Conservation (phyloP, 108 stramenopile species). For the Nannochloropsis oceanica region DNA sequence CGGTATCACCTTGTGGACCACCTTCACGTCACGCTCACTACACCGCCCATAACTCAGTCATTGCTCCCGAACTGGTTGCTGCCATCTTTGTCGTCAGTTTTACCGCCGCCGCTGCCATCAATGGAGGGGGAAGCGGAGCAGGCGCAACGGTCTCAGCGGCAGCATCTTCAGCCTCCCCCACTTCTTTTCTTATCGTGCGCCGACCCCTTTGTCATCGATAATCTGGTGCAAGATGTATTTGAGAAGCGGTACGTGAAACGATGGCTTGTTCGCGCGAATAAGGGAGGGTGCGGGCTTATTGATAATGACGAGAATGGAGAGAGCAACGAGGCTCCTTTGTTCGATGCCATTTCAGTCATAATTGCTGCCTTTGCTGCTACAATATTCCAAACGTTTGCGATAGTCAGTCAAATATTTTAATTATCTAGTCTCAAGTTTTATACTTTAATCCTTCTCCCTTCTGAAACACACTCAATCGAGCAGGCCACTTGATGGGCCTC, state of each 20-base stretch:
- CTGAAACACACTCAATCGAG: too few species aligned
- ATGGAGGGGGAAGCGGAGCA: not conserved
- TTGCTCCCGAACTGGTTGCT: not conserved
- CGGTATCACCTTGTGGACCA: not conserved
- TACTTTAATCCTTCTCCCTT: too few species aligned
- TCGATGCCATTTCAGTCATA: too few species aligned
- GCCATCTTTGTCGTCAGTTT: not conserved
- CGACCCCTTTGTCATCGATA: not conserved
- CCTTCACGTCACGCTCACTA: not conserved
- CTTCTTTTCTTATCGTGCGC: not conserved
- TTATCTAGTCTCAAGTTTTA: too few species aligned
- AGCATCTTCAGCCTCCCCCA: not conserved
- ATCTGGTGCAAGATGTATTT: not conserved
- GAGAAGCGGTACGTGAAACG: not conserved
- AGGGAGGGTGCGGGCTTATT: not conserved
- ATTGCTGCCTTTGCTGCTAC: too few species aligned
- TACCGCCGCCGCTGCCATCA: not conserved
- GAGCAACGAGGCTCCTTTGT: too few species aligned
- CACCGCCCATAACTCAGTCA: not conserved
- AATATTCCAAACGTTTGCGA: too few species aligned
- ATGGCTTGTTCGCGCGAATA: not conserved
- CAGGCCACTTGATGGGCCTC: too few species aligned
- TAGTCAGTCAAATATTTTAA: too few species aligned
- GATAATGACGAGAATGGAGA: too few species aligned
- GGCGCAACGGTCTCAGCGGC: not conserved